These are phyloP conservation scores for Saccharomycopsis fodiens DNA, from an alignment of 805 yeast genomes.

Conservation along the genomic window DNA sequence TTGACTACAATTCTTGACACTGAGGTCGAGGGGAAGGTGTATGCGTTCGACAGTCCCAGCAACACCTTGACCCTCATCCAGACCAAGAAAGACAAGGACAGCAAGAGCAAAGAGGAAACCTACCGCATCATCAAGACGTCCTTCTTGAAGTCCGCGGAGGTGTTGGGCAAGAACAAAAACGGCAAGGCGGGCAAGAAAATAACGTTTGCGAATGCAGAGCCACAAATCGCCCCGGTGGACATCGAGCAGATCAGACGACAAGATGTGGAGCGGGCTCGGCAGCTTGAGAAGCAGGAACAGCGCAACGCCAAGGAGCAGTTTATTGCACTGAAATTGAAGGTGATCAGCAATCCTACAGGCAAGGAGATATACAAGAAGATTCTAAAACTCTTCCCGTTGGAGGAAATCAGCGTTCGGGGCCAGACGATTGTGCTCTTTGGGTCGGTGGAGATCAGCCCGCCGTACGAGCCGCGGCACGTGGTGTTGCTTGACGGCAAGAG, in stretches of 20 bases:
- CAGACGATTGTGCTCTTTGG: conserved; percentile 8
- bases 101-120: neutral
- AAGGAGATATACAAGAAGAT: conserved; percentile 15
- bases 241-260: conserved; percentile 9
- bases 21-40: conserved; percentile 52
- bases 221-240: conserved; percentile 4
- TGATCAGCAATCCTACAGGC: conserved; percentile 10
- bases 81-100: neutral
- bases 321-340: conserved; percentile 5
- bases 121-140: conserved; percentile 14
- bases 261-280: conserved; percentile 8
- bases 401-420: conserved; percentile 10
- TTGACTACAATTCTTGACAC: conserved; percentile 54
- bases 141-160: conserved; percentile 18
- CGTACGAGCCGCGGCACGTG: conserved; percentile 5
- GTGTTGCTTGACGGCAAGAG: conserved; percentile 1
- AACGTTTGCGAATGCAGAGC: conserved; percentile 10
- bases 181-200: neutral
- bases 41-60: conserved; percentile 43
- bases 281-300: conserved; percentile 13
- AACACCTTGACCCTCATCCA: conserved; percentile 25
- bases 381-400: conserved; percentile 18
- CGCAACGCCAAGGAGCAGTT: conserved; percentile 6
- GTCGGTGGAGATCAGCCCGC: conserved; percentile 5
- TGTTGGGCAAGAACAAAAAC: conserved; percentile 6